These are phyloP conservation scores for Colletotrichum truncatum DNA, from an alignment of 2,329 filamentous ascomycete genomes.

Conservation along the genomic window DNA sequence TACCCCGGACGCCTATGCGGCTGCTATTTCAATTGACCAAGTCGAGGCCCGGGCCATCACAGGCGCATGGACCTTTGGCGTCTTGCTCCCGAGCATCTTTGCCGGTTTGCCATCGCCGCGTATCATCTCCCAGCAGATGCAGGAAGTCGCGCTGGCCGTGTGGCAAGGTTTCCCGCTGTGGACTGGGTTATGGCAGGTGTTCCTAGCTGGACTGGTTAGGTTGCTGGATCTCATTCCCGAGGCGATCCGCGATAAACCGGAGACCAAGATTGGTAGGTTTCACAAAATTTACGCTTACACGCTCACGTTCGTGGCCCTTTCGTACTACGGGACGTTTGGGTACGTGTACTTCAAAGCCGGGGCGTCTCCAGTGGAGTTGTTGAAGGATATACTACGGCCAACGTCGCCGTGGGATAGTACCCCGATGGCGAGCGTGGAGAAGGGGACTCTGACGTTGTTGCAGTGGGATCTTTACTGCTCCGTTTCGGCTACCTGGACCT, in stretches of 20 bases:
- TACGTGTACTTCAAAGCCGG: constrained; percentile 2
- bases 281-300: constrained; percentile 24
- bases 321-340: constrained; percentile 20
- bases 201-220: constrained; percentile 11
- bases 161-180: constrained; percentile 37
- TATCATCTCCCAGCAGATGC: constrained; percentile 24
- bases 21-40: constrained; percentile 30
- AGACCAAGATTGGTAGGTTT: background rate
- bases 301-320: background rate
- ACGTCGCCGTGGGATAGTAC: background rate
- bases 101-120: constrained; percentile 28
- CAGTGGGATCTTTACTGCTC: constrained; percentile 37
- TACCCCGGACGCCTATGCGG: background rate
- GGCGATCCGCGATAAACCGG: background rate
- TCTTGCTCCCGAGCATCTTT: constrained; percentile 32
- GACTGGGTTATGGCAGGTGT: constrained; percentile 21
- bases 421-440: constrained; percentile 21
- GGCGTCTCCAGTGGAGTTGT: background rate
- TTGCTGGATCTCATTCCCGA: background rate
- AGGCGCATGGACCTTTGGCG: constrained; percentile 30
- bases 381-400: constrained; percentile 24
- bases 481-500: constrained; percentile 5
- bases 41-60: constrained; percentile 12
- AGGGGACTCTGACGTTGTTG: constrained; percentile 26
- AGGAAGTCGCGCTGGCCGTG: constrained; percentile 32